These are phyloP conservation scores for Moringa oleifera DNA, from an alignment of 345 rosid genomes.

Conservation along the genomic window DNA sequence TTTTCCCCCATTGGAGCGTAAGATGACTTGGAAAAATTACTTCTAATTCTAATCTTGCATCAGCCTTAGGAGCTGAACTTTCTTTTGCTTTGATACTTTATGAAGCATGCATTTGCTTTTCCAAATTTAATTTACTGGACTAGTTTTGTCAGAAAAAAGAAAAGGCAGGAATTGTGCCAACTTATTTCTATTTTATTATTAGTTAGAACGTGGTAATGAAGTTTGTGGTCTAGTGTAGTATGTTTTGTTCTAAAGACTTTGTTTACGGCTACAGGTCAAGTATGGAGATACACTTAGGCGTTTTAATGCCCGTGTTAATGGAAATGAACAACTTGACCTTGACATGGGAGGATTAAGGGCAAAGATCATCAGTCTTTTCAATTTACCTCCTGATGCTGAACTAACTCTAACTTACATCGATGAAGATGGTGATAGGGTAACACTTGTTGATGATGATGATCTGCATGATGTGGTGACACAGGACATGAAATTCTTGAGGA, in stretches of 20 bases:
- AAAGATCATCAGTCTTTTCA: slow-evolving; percentile 58
- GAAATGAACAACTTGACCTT: slow-evolving; percentile 59
- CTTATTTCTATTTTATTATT: too few species aligned
- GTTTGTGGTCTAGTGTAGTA: too few species aligned
- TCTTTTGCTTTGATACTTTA: too few species aligned
- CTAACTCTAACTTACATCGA: slow-evolving; percentile 66
- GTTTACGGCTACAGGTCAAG: slow-evolving; percentile 48
- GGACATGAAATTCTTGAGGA: slow-evolving; percentile 63
- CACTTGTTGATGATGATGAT: slow-evolving; percentile 75
- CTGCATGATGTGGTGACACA: slow-evolving; percentile 67
- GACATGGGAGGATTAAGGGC: slow-evolving; percentile 51
- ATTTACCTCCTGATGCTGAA: slow-evolving; percentile 46
- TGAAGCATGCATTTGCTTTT: too few species aligned
- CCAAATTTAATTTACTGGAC: too few species aligned
- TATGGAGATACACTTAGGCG: slow-evolving; percentile 75
- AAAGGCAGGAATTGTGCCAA: too few species aligned
- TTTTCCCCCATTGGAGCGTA: background rate
- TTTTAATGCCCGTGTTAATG: slow-evolving; percentile 50
- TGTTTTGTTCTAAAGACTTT: background rate
- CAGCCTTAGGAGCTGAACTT: too few species aligned
- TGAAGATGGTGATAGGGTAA: slow-evolving; percentile 86
- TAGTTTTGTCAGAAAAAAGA: too few species aligned
- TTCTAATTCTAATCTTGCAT: background rate
- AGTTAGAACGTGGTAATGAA: too few species aligned
- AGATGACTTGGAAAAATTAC: background rate